Conservation (phyloP, 2,329 filamentous ascomycete genomes). For the Stemphylium lycopersici region DNA sequence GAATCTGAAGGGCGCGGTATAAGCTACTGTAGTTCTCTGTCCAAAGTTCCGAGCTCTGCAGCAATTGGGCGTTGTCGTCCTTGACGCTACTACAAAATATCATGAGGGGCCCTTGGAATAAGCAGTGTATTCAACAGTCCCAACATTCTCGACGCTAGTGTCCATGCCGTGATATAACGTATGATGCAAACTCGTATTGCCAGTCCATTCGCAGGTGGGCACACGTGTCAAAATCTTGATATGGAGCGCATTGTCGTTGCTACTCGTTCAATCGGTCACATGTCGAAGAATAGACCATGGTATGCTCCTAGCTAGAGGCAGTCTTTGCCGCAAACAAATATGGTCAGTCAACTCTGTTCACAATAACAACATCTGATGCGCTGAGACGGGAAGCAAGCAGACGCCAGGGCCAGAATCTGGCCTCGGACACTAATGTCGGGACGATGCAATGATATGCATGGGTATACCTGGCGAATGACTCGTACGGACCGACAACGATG, state of each 20-base stretch:
- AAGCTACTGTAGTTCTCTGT: not conserved
- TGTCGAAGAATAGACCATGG: not conserved
- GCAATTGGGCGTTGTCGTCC: not conserved
- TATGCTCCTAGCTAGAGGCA: no score
- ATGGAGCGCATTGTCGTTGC: no score
- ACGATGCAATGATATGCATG: slow-evolving; percentile 8
- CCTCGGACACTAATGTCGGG: slow-evolving; percentile 10
- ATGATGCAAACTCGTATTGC: no score
- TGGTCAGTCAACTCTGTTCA: not conserved
- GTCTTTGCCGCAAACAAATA: not conserved
- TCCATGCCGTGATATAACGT: no score
- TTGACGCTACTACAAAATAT: no score
- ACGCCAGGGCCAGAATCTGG: not conserved
- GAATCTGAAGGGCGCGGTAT: slow-evolving; percentile 59
- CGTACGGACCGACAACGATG: not conserved
- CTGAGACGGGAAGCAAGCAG: not conserved
- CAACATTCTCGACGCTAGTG: no score
- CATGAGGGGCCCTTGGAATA: no score
- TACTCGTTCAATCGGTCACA: no score
- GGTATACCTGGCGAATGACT: slow-evolving; percentile 13
- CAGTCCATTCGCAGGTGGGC: no score
- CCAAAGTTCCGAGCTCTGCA: no score
- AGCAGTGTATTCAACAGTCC: no score
- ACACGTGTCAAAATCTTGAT: no score
- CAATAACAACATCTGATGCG: not conserved